Conservation (phyloP, 495 filamentous ascomycete genomes). For the Podospora sp. region DNA sequence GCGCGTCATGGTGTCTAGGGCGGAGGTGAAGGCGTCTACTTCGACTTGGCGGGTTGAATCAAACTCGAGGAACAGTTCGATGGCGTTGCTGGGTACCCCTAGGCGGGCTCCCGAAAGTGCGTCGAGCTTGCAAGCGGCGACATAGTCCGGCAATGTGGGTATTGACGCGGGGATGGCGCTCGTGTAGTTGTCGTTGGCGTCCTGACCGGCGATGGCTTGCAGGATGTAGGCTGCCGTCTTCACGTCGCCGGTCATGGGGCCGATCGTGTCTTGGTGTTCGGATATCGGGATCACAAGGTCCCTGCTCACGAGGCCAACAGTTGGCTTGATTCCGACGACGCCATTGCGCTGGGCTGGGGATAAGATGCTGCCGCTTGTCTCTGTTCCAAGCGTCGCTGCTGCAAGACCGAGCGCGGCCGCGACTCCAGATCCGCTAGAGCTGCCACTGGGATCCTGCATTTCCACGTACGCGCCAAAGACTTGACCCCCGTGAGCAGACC, state of each 20-base stretch:
- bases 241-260: slow-evolving; percentile 62
- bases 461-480: slow-evolving; percentile 38
- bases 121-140: slow-evolving; percentile 48
- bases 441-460: slow-evolving; percentile 35
- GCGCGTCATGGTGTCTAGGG: background rate
- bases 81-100: slow-evolving; percentile 52
- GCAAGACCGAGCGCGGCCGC: slow-evolving; percentile 37
- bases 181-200: slow-evolving; percentile 53
- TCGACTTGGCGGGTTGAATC: background rate
- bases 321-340: slow-evolving; percentile 63
- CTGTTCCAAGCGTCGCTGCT: slow-evolving; percentile 33
- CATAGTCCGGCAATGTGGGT: slow-evolving; percentile 44
- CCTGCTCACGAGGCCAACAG: slow-evolving; percentile 65
- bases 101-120: slow-evolving; percentile 68
- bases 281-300: slow-evolving; percentile 65
- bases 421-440: slow-evolving; percentile 39
- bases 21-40: slow-evolving; percentile 15
- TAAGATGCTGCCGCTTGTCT: slow-evolving; percentile 44
- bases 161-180: slow-evolving; percentile 41
- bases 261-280: slow-evolving; percentile 65
- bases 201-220: slow-evolving; percentile 60
- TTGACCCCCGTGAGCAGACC: slow-evolving; percentile 47
- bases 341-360: slow-evolving; percentile 44
- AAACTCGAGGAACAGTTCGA: slow-evolving; percentile 22
- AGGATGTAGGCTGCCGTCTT: slow-evolving; percentile 66